Conservation (phyloP, 1,284 basidiomycete genomes). For the Cerioporus squamosus region DNA sequence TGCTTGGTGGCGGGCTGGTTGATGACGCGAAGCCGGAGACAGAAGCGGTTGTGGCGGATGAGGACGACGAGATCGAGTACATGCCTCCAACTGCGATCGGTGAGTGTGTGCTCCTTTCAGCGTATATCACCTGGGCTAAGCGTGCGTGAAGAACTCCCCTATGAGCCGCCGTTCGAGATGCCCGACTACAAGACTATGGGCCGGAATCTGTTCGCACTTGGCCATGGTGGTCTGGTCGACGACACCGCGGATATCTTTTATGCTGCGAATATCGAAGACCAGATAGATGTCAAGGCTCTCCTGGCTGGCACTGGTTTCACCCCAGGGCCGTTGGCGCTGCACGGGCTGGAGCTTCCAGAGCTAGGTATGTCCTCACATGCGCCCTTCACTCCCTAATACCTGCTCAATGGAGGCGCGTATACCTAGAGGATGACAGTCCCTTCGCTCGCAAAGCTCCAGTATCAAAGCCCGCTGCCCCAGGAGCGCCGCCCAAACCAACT, state of each 20-base stretch:
- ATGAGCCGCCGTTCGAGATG: slow-evolving; percentile 39
- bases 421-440: slow-evolving; percentile 16
- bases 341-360: slow-evolving; percentile 26
- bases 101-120: slow-evolving; percentile 36
- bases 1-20: slow-evolving; percentile 25
- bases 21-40: slow-evolving; percentile 39
- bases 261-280: slow-evolving; percentile 28
- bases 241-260: slow-evolving; percentile 35
- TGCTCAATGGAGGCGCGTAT: not conserved
- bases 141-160: slow-evolving; percentile 32
- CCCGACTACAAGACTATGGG: slow-evolving; percentile 39
- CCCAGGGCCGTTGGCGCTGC: slow-evolving; percentile 16
- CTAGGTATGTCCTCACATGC: slow-evolving; percentile 28
- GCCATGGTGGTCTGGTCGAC: slow-evolving; percentile 31
- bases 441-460: slow-evolving; percentile 1
- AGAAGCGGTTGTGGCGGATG: slow-evolving; percentile 45
- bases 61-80: slow-evolving; percentile 76
- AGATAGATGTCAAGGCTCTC: slow-evolving; percentile 27
- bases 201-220: slow-evolving; percentile 27
- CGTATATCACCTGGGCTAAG: not conserved
- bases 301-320: slow-evolving; percentile 27
- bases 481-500: not conserved
- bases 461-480: not conserved
- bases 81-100: slow-evolving; percentile 73
- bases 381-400: not conserved